Base-by-base conservation (phyloP, 108 stramenopile genomes). In the Pinguiococcus pyrenoidosus region DNA sequence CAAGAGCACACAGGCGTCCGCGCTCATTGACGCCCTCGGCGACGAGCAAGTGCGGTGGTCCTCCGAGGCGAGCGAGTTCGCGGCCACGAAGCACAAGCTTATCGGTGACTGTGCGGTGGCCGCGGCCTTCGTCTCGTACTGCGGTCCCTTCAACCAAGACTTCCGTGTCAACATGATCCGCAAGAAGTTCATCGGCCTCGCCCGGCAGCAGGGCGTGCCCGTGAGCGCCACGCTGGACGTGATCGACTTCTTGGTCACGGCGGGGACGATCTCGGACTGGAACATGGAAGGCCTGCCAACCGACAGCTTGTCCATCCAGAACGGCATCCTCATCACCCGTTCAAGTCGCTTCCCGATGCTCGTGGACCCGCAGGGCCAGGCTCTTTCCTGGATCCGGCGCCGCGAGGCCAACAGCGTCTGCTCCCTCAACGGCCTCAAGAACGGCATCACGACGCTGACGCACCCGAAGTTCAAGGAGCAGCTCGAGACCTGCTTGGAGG, bases 361-460 rank as follows among this genome's bases (percentile, higher is more conserved):
- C 32, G 48, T 72, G 6, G 71, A 72, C 32, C 71, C 71, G 4
- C 71, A 72, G 45, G 71, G 71, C 29, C 71, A 73, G 28, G 72
- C 67, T 2, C 20, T 64, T 6, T 32, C 36, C 17, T 73, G 72
- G 67, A 73, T 73, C 56, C 14, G 20, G 30, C 10, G 30, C 13
- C 36, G 28, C 43, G 66, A 72, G 61, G 32, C 32, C 40, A 21
- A 13, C 12, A 36, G 26, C n/a, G 16, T 72, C 24, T 66, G 66
- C 3, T 4, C 27, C 34, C n/a, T n/a, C n/a, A n/a, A n/a, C n/a
- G n/a, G n/a, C n/a, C n/a, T n/a, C n/a, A n/a, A n/a, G n/a, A 59
- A 52, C 22, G 64, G 56, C 0, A 30, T 40, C n/a, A 72, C 66
- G 7, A 25, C 51, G 2, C 23, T 68, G 22, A 37, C 29, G 1